A percentile compares a stretch with the other conserved stretches of the same genome.
These are phyloP conservation scores for Phytophthora foliorum DNA, from an alignment of 352 stramenopile species.

Conservation along the genomic window DNA sequence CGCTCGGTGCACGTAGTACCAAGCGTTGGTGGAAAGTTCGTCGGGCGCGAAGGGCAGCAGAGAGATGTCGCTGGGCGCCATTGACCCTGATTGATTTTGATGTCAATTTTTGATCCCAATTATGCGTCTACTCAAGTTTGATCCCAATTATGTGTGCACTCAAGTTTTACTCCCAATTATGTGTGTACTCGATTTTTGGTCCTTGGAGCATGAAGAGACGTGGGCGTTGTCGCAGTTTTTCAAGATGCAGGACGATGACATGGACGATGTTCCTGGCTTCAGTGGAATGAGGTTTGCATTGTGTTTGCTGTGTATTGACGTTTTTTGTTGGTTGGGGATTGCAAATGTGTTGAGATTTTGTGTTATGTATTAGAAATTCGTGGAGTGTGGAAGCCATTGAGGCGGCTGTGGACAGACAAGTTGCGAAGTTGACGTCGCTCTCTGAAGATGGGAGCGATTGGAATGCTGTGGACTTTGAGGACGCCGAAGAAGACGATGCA, in stretches of 20 bases:
- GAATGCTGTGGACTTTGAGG: slow-evolving; percentile 18
- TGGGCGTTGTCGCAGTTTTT: background rate
- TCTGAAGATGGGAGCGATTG: slow-evolving; percentile 12
- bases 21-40: slow-evolving; percentile 39
- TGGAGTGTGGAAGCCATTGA: slow-evolving; percentile 42
- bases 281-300: slow-evolving; percentile 41
- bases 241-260: slow-evolving; percentile 25
- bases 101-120: background rate
- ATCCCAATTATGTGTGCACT: background rate
- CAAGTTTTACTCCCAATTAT: background rate
- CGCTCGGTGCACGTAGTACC: slow-evolving; percentile 40
- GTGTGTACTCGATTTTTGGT: background rate
- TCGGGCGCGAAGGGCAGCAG: slow-evolving; percentile 16
- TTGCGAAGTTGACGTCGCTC: slow-evolving; percentile 24
- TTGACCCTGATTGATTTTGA: background rate
- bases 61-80: background rate
- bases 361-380: slow-evolving; percentile 24
- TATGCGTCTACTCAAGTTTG: background rate
- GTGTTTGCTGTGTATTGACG: background rate
- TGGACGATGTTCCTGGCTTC: slow-evolving; percentile 41
- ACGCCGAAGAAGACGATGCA: slow-evolving; percentile 26
- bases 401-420: slow-evolving; percentile 34
- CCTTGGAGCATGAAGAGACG: slow-evolving; percentile 21
- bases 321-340: background rate
- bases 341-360: background rate